A percentile compares a stretch with the other conserved stretches of the same genome.
Conservation (phyloP, 2,329 filamentous ascomycete genomes). For the Cladophialophora immunda region DNA sequence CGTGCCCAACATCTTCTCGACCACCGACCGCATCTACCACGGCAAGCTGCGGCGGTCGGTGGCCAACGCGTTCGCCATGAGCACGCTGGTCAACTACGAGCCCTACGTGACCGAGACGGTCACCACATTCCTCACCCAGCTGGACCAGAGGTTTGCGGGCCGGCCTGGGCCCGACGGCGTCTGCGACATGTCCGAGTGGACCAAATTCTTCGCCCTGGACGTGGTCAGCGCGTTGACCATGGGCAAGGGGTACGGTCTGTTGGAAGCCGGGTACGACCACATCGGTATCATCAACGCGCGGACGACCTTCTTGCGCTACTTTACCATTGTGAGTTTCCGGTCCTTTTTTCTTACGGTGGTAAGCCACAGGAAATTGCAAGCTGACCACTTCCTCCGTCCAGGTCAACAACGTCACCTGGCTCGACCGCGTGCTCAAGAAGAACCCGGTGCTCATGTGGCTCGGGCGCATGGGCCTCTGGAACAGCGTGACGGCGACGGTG, state of each 20-base stretch:
- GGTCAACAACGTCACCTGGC: conserved; percentile 46
- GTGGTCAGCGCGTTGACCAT: conserved; percentile 49
- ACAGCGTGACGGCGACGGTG: conserved; percentile 29
- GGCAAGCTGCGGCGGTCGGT: conserved; percentile 28
- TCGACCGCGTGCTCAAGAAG: conserved; percentile 45
- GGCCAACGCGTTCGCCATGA: conserved; percentile 36
- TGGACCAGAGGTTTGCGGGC: conserved; percentile 30
- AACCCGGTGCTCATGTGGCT: conserved; percentile 50
- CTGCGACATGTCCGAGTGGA: conserved; percentile 45
- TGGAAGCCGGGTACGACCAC: conserved; percentile 46
- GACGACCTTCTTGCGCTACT: conserved; percentile 42
- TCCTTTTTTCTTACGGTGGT: too few relatives aligned
- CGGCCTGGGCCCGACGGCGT: conserved; percentile 21
- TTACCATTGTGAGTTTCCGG: conserved; percentile 25
- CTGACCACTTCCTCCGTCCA: background rate
- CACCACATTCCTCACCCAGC: conserved; percentile 35
- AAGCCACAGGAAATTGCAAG: too few relatives aligned
- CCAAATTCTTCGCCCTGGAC: conserved; percentile 48
- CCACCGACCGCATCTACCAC: conserved; percentile 24
- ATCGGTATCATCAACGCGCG: conserved; percentile 43
- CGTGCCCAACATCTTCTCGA: conserved; percentile 31
- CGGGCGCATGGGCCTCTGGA: conserved; percentile 21
- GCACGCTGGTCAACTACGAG: conserved; percentile 41
- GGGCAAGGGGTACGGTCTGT: conserved; percentile 44
- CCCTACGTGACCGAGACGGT: conserved; percentile 26